Percentiles rank a stretch among this genome's conserved stretches.
Conservation (phyloP, 2,329 filamentous ascomycete genomes). For the Penicillium crustosum region DNA sequence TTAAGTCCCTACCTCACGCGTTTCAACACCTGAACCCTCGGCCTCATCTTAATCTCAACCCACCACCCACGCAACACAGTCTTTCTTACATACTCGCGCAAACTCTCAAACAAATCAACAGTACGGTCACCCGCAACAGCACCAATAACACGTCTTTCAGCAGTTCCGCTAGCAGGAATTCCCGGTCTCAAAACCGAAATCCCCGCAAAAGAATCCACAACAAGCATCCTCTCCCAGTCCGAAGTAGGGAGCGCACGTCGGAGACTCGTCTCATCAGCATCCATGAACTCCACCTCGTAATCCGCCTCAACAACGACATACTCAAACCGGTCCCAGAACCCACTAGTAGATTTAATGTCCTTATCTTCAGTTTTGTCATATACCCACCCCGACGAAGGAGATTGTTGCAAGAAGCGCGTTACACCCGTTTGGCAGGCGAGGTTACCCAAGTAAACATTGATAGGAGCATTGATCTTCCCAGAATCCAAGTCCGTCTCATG, state of each 20-base stretch:
- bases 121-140: conserved; percentile 36
- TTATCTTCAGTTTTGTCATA: conserved; percentile 63
- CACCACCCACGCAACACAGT: conserved; percentile 53
- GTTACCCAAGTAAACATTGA: conserved; percentile 57
- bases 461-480: background rate
- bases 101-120: conserved; percentile 28
- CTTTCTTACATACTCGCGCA: conserved; percentile 28
- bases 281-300: conserved; percentile 21
- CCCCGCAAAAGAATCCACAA: conserved; percentile 54
- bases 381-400: conserved; percentile 43
- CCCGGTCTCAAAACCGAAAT: conserved; percentile 50
- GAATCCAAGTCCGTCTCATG: background rate
- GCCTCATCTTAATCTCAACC: conserved; percentile 55
- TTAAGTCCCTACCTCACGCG: conserved; percentile 7
- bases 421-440: conserved; percentile 64
- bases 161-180: conserved; percentile 21
- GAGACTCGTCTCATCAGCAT: conserved; percentile 39
- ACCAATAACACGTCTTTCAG: conserved; percentile 39
- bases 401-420: conserved; percentile 57
- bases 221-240: conserved; percentile 53
- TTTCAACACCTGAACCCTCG: conserved; percentile 53
- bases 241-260: conserved; percentile 32
- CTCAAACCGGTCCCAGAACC: conserved; percentile 61
- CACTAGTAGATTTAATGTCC: conserved; percentile 45
- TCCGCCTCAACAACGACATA: conserved; percentile 56